A percentile compares a stretch with the other conserved stretches of the same genome.
These are phyloP conservation scores for Puccinia hordei DNA, from an alignment of 1,284 basidiomycete species.

Conservation along the genomic window DNA sequence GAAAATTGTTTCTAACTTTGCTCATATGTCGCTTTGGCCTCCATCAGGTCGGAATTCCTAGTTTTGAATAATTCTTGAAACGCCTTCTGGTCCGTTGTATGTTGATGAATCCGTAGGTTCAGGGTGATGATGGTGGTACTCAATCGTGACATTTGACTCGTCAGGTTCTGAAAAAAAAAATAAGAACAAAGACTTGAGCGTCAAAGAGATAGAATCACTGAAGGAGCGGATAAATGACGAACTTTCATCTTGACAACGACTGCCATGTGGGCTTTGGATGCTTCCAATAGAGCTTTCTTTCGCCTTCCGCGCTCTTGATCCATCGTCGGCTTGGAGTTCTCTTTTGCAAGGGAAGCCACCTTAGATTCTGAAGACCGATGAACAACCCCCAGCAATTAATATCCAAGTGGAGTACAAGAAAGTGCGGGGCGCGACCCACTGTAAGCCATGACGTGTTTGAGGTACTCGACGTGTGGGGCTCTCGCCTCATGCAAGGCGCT, in stretches of 20 bases:
- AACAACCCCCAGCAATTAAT: background rate
- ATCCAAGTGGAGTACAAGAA: background rate
- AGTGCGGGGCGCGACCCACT: background rate
- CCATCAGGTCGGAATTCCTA: background rate
- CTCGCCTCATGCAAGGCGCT: constrained; percentile 11
- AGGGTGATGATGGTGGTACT: constrained; percentile 24
- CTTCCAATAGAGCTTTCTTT: constrained; percentile 23
- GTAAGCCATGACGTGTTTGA: background rate
- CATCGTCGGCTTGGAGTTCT: constrained; percentile 24
- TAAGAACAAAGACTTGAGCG: background rate
- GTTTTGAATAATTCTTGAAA: constrained; percentile 3
- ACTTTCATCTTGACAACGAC: constrained; percentile 19
- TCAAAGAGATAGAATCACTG: background rate
- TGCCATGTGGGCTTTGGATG: constrained; percentile 8
- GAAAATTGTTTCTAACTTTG: constrained; percentile 12
- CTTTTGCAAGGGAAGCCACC: background rate
- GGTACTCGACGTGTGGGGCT: constrained; percentile 19
- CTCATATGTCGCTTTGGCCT: constrained; percentile 25
- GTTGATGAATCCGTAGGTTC: constrained; percentile 24
- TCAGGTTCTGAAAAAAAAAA: constrained; percentile 16
- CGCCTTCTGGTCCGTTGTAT: constrained; percentile 19
- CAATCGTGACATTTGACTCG: constrained; percentile 1
- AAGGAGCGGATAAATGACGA: background rate
- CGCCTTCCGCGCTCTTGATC: constrained; percentile 30
- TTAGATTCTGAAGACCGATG: constrained; percentile 4